A percentile compares a stretch with the other conserved stretches of the same genome.
Evolutionary conservation across 495 filamentous ascomycete genomes (phyloP).

Genomic region (Hapsidospora chrysogenum): DNA sequence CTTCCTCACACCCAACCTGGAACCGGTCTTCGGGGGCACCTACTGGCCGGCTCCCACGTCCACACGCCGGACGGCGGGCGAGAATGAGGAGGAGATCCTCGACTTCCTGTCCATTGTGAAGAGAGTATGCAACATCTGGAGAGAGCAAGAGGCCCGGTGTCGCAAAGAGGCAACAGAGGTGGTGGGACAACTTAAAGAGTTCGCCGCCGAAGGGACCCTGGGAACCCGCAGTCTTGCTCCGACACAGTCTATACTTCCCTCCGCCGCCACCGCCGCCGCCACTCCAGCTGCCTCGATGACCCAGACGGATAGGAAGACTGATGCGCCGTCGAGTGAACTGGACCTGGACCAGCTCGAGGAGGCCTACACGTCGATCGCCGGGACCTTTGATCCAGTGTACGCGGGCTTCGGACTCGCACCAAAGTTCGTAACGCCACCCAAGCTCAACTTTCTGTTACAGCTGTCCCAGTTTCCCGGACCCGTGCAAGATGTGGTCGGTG

Average conservation of each 20-base stretch:
- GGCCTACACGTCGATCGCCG: constrained; percentile 62
- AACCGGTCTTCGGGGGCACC: constrained; percentile 90
- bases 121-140: constrained; percentile 70
- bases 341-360: constrained; percentile 89
- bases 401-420: constrained; percentile 63
- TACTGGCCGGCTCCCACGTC: constrained; percentile 67
- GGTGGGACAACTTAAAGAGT: constrained; percentile 61
- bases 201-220: constrained; percentile 73
- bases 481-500: constrained; percentile 73
- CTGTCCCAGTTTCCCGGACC: constrained; percentile 50
- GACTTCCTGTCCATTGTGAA: constrained; percentile 68
- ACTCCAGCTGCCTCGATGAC: constrained; percentile 10
- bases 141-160: constrained; percentile 65
- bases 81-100: constrained; percentile 32
- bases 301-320: constrained; percentile 6
- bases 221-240: constrained; percentile 16
- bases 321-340: constrained; percentile 29
- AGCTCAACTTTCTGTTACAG: constrained; percentile 68
- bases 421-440: constrained; percentile 84
- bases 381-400: constrained; percentile 59
- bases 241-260: neutral
- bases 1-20: constrained; percentile 82
- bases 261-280: neutral
- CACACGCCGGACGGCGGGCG: constrained; percentile 10
- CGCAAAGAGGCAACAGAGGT: constrained; percentile 69